phyloP scores from a whole-genome alignment of 768 basidiomycete genomes.

The Mycena vitilis region DNA sequence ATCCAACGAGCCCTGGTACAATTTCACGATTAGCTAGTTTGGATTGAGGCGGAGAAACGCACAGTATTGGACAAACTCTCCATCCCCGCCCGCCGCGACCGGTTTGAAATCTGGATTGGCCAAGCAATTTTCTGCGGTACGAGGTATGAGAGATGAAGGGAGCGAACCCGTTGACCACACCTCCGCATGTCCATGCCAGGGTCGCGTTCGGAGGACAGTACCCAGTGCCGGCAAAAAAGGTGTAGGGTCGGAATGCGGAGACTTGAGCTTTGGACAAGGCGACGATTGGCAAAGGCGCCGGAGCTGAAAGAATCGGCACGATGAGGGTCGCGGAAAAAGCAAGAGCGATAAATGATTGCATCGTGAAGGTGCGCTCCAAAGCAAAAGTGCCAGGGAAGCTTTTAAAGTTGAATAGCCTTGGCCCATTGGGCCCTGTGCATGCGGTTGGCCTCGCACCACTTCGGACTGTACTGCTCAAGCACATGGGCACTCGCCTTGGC shows the following conservation, averaged over 20 bases:
- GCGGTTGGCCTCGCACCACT: too few relatives aligned
- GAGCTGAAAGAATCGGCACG: conserved; percentile 4
- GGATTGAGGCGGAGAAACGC: not conserved
- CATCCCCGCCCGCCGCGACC: conserved; percentile 61
- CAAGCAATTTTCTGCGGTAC: conserved; percentile 45
- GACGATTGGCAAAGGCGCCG: not conserved
- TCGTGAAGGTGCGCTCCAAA: not conserved
- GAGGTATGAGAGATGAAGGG: not conserved
- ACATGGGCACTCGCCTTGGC: too few relatives aligned
- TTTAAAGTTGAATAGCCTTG: not conserved
- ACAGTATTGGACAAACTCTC: conserved; percentile 55
- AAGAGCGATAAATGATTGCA: not conserved
- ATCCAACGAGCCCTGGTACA: conserved; percentile 65
- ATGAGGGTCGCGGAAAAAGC: not conserved
- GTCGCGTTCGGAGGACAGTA: conserved; percentile 51
- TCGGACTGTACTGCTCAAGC: not conserved
- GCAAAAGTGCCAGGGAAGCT: not conserved
- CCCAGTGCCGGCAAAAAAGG: conserved; percentile 52
- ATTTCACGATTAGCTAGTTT: not conserved
- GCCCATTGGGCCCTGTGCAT: not conserved
- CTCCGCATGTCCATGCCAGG: conserved; percentile 54
- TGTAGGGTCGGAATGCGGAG: conserved; percentile 48
- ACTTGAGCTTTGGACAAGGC: conserved; percentile 46
- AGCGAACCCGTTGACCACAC: conserved; percentile 38
- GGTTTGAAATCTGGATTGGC: conserved; percentile 58